Conservation (phyloP, 2,329 filamentous ascomycete genomes). For the Colletotrichum incanum region DNA sequence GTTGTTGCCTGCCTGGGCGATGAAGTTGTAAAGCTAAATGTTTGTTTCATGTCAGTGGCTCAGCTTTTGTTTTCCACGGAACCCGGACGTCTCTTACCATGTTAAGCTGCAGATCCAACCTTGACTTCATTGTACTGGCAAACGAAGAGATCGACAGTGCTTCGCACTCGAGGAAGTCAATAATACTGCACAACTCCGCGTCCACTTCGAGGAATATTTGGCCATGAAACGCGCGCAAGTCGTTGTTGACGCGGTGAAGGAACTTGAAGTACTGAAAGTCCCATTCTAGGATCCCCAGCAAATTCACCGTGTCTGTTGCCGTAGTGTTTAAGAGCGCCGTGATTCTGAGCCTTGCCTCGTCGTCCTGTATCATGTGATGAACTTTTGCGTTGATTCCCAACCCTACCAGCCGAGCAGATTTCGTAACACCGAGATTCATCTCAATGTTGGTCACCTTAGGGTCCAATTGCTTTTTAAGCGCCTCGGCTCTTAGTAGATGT, state of each 20-base stretch:
- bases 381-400: no score
- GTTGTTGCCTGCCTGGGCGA: background rate
- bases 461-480: background rate
- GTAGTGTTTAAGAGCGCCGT: background rate
- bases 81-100: background rate
- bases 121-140: background rate
- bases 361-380: background rate
- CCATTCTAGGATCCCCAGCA: background rate
- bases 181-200: background rate
- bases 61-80: background rate
- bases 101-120: background rate
- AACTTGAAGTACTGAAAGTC: background rate
- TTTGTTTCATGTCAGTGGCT: background rate
- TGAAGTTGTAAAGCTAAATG: constrained; percentile 1
- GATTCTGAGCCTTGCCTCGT: background rate
- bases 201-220: background rate
- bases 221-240: background rate
- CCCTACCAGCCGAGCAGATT: background rate
- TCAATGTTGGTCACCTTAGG: background rate
- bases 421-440: background rate
- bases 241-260: background rate
- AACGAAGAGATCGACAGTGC: constrained; percentile 1
- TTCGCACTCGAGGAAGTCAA: background rate
- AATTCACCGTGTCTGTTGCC: background rate
- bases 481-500: background rate